phyloP scores from a whole-genome alignment of 2,329 filamentous ascomycete genomes.

The Epichloe sp. region DNA sequence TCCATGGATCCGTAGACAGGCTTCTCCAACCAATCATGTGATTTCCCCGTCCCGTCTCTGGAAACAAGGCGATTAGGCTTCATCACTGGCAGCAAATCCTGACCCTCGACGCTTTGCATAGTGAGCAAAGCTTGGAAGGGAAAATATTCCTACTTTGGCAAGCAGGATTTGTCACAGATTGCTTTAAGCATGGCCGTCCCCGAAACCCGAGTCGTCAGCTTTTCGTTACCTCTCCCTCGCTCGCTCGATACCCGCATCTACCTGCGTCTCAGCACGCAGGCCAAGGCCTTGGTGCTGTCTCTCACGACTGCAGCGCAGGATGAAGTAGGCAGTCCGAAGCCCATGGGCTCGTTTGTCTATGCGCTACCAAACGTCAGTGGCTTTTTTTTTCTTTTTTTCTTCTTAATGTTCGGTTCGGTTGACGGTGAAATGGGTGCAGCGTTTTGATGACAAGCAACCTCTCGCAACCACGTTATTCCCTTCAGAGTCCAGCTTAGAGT shows the following conservation, averaged over 20 bases:
- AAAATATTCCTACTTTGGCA: no score
- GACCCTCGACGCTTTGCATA: no score
- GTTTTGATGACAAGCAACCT: slow-evolving; percentile 44
- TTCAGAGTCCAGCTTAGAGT: slow-evolving; percentile 66
- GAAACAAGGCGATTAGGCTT: background rate
- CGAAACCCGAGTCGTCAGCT: background rate
- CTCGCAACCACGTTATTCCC: slow-evolving; percentile 70
- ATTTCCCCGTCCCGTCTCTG: background rate
- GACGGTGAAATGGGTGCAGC: slow-evolving; percentile 20
- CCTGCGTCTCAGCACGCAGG: slow-evolving; percentile 43
- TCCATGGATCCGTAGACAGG: background rate
- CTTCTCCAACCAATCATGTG: slow-evolving; percentile 9
- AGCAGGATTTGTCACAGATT: background rate
- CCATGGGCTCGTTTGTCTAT: slow-evolving; percentile 85
- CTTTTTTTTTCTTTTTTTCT: background rate
- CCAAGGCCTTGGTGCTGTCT: slow-evolving; percentile 46
- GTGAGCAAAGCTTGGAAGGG: no score
- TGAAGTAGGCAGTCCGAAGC: slow-evolving; percentile 33
- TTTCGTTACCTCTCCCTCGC: slow-evolving; percentile 47
- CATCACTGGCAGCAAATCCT: background rate
- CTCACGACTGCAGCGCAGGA: slow-evolving; percentile 45
- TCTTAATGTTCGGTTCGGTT: background rate
- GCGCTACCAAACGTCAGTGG: slow-evolving; percentile 67
- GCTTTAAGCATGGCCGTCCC: background rate
- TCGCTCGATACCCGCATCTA: slow-evolving; percentile 49